A percentile compares a stretch with the other conserved stretches of the same genome.
These are phyloP conservation scores for Syzygium jambos DNA, from an alignment of 345 rosid species.

Conservation along the genomic window DNA sequence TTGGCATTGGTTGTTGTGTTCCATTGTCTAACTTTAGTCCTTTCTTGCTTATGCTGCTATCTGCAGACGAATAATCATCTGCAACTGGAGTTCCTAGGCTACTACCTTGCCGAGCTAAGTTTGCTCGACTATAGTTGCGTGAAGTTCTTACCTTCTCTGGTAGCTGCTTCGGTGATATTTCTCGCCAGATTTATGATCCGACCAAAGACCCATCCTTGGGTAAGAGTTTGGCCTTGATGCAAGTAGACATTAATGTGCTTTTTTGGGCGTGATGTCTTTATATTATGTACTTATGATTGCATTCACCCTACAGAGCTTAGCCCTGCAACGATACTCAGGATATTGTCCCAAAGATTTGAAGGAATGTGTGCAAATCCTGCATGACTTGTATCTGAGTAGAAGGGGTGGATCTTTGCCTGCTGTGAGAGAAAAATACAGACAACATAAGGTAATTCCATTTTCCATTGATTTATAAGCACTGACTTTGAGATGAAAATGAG, in stretches of 20 bases:
- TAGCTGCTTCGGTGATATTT: constrained; percentile 55
- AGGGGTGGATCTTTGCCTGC: constrained; percentile 28
- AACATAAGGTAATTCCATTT: constrained; percentile 33
- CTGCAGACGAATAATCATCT: constrained; percentile 19
- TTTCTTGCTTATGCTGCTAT: not conserved
- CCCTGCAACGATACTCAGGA: constrained; percentile 32
- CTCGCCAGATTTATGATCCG: constrained; percentile 39
- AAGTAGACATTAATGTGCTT: not conserved
- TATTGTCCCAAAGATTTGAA: constrained; percentile 41
- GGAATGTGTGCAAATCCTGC: constrained; percentile 41
- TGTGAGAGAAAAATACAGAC: constrained; percentile 49
- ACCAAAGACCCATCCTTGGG: constrained; percentile 56
- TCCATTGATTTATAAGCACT: not conserved
- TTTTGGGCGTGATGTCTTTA: not conserved
- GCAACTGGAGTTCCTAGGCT: constrained; percentile 48
- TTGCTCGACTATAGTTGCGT: constrained; percentile 55
- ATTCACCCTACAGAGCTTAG: constrained; percentile 19
- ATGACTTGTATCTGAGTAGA: constrained; percentile 36
- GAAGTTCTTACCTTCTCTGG: constrained; percentile 49
- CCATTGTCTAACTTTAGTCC: not conserved
- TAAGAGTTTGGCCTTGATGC: constrained; percentile 5
- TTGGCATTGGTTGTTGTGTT: not conserved
- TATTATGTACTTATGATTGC: not conserved
- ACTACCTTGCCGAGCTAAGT: constrained; percentile 63
- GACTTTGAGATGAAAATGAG: not conserved